phyloP scores from a whole-genome alignment of 192 early-diverging fungal species.

The Coemansia sp. region DNA sequence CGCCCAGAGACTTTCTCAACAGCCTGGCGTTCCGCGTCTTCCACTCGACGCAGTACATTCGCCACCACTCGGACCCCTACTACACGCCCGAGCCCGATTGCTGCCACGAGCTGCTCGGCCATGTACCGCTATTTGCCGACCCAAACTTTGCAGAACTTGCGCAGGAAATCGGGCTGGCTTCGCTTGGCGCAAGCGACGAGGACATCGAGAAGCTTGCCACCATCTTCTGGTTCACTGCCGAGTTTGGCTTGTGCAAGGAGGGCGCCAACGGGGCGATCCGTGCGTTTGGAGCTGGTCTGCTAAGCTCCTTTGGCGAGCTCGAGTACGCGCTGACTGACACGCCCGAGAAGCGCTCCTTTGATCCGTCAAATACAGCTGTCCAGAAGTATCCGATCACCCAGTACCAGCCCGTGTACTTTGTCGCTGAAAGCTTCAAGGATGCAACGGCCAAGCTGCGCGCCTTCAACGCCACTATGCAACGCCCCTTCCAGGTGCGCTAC shows the following conservation, averaged over 20 bases:
- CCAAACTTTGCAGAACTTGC: slow-evolving; percentile 93
- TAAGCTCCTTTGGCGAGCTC: slow-evolving; percentile 95
- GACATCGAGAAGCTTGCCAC: slow-evolving; percentile 91
- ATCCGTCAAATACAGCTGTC: slow-evolving; percentile 72
- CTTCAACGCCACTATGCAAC: slow-evolving; percentile 72
- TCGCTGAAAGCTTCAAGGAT: slow-evolving; percentile 92
- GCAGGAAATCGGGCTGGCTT: slow-evolving; percentile 93
- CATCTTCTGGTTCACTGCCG: slow-evolving; percentile 92
- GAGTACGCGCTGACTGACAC: slow-evolving; percentile 83
- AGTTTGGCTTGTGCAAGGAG: slow-evolving; percentile 88
- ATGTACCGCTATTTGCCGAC: slow-evolving; percentile 79
- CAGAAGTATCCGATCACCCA: slow-evolving; percentile 88
- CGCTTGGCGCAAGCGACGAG: slow-evolving; percentile 87
- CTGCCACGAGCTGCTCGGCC: slow-evolving; percentile 95
- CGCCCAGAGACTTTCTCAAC: slow-evolving; percentile 93
- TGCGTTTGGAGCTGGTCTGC: slow-evolving; percentile 90
- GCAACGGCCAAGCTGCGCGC: slow-evolving; percentile 89
- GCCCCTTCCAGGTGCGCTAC: slow-evolving; percentile 91
- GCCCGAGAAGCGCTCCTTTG: slow-evolving; percentile 81
- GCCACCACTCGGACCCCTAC: slow-evolving; percentile 86
- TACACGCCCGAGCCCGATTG: slow-evolving; percentile 96
- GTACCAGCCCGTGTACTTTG: slow-evolving; percentile 95
- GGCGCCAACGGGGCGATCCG: slow-evolving; percentile 65
- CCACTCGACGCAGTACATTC: slow-evolving; percentile 97
- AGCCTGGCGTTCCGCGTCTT: slow-evolving; percentile 96